A percentile compares a stretch with the other conserved stretches of the same genome.
These are phyloP conservation scores for Fusarium torulosum DNA, from an alignment of 2,329 filamentous ascomycete species.

Conservation along the genomic window DNA sequence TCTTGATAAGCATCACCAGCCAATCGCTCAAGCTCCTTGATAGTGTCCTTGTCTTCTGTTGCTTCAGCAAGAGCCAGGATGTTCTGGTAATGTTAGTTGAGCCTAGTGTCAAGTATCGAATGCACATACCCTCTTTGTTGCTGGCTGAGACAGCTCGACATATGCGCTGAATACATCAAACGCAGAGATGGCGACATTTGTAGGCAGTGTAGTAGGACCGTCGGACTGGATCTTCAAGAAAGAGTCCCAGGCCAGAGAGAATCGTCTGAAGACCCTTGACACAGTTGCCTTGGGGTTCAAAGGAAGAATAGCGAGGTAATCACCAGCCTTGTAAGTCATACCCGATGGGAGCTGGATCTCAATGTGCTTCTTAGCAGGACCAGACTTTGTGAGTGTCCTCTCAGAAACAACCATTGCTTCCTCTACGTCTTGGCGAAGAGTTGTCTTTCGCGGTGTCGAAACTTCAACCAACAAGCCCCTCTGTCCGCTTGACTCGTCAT, in stretches of 20 bases:
- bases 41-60: slow-evolving; percentile 60
- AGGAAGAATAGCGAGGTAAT: slow-evolving; percentile 81
- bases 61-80: slow-evolving; percentile 61
- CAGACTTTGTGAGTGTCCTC: slow-evolving; percentile 41
- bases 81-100: slow-evolving; percentile 47
- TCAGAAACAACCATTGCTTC: slow-evolving; percentile 43
- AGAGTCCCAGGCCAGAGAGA: slow-evolving; percentile 77
- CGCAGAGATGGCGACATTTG: slow-evolving; percentile 68
- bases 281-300: slow-evolving; percentile 75
- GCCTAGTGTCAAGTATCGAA: background rate
- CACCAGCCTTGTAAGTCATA: slow-evolving; percentile 76
- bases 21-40: slow-evolving; percentile 60
- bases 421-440: slow-evolving; percentile 45
- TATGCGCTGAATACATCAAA: slow-evolving; percentile 75
- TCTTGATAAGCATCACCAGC: slow-evolving; percentile 61
- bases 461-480: slow-evolving; percentile 40
- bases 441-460: slow-evolving; percentile 42
- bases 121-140: slow-evolving; percentile 71
- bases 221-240: slow-evolving; percentile 70
- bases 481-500: slow-evolving; percentile 15
- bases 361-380: slow-evolving; percentile 69
- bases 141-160: slow-evolving; percentile 79
- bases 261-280: slow-evolving; percentile 72
- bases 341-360: slow-evolving; percentile 75
- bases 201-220: slow-evolving; percentile 66